phyloP scores from a whole-genome alignment of 495 filamentous ascomycete genomes.

The Penicillium parvum region DNA sequence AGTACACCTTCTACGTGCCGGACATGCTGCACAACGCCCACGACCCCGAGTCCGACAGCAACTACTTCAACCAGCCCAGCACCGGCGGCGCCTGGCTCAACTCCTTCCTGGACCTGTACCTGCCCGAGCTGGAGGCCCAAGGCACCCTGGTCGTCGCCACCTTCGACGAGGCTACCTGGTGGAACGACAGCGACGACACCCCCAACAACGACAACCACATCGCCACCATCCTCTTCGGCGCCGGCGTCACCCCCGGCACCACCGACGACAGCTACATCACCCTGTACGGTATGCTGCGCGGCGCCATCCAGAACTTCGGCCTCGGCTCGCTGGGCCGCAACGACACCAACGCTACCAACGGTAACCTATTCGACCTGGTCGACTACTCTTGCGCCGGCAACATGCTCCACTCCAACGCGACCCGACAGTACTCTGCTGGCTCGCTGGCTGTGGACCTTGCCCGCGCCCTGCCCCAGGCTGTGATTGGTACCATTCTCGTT shows the following conservation, averaged over 20 bases:
- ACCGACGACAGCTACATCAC: conserved; percentile 15
- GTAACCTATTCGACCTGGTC: conserved; percentile 7
- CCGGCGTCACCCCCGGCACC: conserved; percentile 14
- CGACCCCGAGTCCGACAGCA: conserved; percentile 13
- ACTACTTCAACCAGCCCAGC: conserved; percentile 14
- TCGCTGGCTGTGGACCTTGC: no score
- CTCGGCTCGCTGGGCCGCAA: conserved; percentile 18
- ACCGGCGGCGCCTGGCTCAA: conserved; percentile 9
- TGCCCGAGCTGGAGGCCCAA: conserved; percentile 9
- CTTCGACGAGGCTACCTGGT: conserved; percentile 19
- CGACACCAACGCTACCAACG: conserved; percentile 21
- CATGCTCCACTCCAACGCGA: no score
- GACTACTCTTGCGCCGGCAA: no score
- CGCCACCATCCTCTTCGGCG: conserved; percentile 13
- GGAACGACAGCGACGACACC: conserved; percentile 5
- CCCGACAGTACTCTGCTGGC: no score
- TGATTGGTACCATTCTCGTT: no score
- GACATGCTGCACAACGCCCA: conserved; percentile 19
- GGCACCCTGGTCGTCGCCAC: conserved; percentile 17
- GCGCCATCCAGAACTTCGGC: conserved; percentile 17
- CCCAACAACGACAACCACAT: conserved; percentile 17
- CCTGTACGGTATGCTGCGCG: conserved; percentile 12
- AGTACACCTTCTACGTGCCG: conserved; percentile 17
- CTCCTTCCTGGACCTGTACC: conserved; percentile 15
- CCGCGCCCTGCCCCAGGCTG: no score